These are phyloP conservation scores for Inonotus obliquus DNA, from an alignment of 1,284 basidiomycete species.

Conservation along the genomic window DNA sequence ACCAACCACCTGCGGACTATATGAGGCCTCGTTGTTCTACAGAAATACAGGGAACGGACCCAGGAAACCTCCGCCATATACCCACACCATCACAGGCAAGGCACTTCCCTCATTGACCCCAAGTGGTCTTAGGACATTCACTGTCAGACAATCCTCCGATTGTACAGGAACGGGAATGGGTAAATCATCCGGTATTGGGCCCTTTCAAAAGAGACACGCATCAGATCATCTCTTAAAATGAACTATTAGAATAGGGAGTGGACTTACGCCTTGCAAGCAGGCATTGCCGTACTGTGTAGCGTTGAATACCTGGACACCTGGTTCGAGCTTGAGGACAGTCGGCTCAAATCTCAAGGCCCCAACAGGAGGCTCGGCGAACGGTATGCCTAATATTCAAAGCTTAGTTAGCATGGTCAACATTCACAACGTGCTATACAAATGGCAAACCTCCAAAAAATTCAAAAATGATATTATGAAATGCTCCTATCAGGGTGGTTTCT, in stretches of 20 bases:
- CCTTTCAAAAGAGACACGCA: not conserved
- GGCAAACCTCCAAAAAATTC: conserved; percentile 9
- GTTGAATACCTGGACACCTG: conserved; percentile 38
- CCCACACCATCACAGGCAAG: conserved; percentile 37
- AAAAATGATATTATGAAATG: not conserved
- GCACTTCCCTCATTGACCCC: conserved; percentile 20
- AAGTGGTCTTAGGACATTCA: conserved; percentile 43
- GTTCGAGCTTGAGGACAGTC: conserved; percentile 40
- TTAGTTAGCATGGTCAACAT: not conserved
- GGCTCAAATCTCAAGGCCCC: conserved; percentile 51
- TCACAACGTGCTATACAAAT: not conserved
- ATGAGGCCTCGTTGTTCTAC: not conserved
- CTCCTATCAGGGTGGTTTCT: not conserved
- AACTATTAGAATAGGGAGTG: not conserved
- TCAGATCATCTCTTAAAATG: not conserved
- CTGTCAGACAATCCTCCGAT: conserved; percentile 44
- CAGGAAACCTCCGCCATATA: conserved; percentile 26
- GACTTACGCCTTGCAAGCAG: conserved; percentile 43
- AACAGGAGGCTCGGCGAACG: conserved; percentile 58
- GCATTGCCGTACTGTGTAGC: conserved; percentile 50
- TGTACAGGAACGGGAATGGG: not conserved
- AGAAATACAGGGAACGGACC: not conserved
- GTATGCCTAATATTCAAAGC: conserved; percentile 44
- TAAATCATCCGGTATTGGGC: not conserved
- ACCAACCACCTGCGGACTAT: conserved; percentile 25